Percentiles rank a stretch among this genome's conserved stretches.
phyloP scores from a whole-genome alignment of 2,329 filamentous ascomycete genomes.

The Trichoderma sp. region DNA sequence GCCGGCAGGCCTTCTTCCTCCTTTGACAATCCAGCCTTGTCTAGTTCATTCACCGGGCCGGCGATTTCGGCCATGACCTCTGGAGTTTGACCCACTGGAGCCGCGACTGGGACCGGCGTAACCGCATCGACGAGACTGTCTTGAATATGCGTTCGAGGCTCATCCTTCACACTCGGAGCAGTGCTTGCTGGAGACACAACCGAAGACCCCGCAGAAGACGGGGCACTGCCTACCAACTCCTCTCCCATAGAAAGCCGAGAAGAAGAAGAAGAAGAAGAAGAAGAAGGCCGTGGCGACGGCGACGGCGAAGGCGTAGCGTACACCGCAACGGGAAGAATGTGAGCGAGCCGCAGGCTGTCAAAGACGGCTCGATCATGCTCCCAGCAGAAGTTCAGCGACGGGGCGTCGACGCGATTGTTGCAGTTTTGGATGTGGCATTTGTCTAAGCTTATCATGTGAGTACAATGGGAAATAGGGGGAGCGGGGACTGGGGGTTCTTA shows the following conservation, averaged over 20 bases:
- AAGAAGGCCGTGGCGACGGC: not conserved
- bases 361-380: not conserved
- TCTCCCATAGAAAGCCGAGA: too few species aligned
- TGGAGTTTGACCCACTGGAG: not conserved
- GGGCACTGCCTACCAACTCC: too few species aligned
- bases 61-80: not conserved
- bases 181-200: too few species aligned
- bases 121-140: not conserved
- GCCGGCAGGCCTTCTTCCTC: not conserved
- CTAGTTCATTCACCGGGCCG: not conserved
- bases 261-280: too few species aligned
- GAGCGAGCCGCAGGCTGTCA: not conserved
- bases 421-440: slow-evolving; percentile 2
- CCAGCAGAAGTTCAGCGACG: not conserved
- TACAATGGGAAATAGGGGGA: not conserved
- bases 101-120: not conserved
- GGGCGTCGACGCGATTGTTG: not conserved
- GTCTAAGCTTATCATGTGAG: not conserved
- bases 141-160: not conserved
- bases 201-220: too few species aligned
- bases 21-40: not conserved
- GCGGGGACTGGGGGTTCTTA: not conserved
- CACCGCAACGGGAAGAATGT: not conserved
- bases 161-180: not conserved
- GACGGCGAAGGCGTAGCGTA: not conserved